Evolutionary conservation across 2,329 filamentous ascomycete species (phyloP).

Genomic region (Pseudogymnoascus sp.): DNA sequence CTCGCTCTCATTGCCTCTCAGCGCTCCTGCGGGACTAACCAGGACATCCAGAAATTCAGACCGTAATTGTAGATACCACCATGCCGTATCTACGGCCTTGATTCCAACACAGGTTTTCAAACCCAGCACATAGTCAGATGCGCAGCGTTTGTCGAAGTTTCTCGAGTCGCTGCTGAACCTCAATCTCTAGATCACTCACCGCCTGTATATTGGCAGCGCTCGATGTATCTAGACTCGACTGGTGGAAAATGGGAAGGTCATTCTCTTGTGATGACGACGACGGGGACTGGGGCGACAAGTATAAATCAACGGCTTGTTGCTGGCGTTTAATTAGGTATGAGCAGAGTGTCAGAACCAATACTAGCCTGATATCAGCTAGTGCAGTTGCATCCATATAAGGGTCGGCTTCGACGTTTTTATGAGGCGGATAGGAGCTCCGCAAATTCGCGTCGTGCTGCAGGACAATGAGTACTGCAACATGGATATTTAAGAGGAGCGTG

Average conservation of each 20-base stretch:
- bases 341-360: not conserved
- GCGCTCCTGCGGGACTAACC: too few relatives aligned
- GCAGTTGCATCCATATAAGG: not conserved
- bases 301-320: not conserved
- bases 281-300: not conserved
- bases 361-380: not conserved
- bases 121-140: not conserved
- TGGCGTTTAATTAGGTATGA: not conserved
- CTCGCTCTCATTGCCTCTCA: not conserved
- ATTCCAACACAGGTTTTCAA: not conserved
- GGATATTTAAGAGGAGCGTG: not conserved
- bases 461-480: not conserved
- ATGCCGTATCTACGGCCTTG: not conserved
- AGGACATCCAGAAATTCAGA: not conserved
- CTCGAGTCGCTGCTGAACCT: not conserved
- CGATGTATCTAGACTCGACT: not conserved
- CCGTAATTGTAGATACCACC: not conserved
- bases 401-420: not conserved
- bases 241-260: not conserved
- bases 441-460: not conserved
- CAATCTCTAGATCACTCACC: not conserved
- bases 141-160: not conserved
- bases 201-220: not conserved
- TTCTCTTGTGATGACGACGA: not conserved
- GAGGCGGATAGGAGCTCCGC: not conserved